These are phyloP conservation scores for Hondaea fermentalgiana DNA, from an alignment of 108 stramenopile genomes.

Conservation along the genomic window DNA sequence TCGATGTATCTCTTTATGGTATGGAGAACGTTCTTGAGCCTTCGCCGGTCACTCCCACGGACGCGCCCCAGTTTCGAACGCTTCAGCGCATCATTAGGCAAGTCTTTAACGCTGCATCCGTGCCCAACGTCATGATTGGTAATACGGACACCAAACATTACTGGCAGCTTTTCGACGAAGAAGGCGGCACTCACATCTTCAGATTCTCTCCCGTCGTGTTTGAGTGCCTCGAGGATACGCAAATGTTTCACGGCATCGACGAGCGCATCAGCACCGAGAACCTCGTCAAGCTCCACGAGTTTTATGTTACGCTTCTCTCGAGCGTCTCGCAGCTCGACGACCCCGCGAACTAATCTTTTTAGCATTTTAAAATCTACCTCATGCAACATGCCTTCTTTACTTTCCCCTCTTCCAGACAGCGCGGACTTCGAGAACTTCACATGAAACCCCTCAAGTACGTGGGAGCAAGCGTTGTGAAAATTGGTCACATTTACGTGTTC, in stretches of 20 bases:
- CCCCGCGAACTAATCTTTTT: neutral
- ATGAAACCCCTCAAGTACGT: no score
- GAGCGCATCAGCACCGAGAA: neutral
- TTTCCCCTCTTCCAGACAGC: no score
- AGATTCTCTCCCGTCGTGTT: constrained; percentile 7
- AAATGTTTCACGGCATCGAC: constrained; percentile 26
- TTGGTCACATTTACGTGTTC: no score
- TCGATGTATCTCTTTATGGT: neutral
- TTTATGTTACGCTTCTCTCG: neutral
- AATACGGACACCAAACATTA: constrained; percentile 25
- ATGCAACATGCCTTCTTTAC: no score
- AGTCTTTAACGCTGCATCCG: neutral
- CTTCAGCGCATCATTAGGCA: neutral
- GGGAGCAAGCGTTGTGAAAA: no score
- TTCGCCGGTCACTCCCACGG: neutral
- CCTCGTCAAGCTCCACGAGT: neutral
- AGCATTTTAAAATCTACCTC: no score
- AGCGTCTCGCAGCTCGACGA: neutral
- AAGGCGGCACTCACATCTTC: neutral
- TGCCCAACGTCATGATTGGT: constrained; percentile 17
- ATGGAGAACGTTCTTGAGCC: neutral
- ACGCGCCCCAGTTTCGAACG: neutral
- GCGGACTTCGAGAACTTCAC: no score
- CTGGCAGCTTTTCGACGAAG: constrained; percentile 13
- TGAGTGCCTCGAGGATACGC: constrained; percentile 14